Conservation (phyloP, 306 rosid species). For the Aeschynomene evenia region DNA sequence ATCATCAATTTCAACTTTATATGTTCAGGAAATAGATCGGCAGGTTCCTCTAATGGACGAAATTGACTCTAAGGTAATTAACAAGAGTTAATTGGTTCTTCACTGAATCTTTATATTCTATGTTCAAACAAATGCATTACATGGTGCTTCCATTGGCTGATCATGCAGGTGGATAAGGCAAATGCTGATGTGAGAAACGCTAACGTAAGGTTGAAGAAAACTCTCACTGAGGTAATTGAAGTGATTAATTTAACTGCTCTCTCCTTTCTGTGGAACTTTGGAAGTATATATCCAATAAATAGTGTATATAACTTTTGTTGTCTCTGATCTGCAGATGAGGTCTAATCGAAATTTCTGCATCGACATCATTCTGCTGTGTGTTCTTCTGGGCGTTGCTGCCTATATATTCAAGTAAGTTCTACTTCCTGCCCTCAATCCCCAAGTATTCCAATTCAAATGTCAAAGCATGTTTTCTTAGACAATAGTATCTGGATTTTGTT, state of each 20-base stretch:
- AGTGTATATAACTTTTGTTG: slow-evolving; percentile 31
- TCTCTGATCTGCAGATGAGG: slow-evolving; percentile 58
- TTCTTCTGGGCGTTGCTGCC: slow-evolving; percentile 69
- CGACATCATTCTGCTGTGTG: slow-evolving; percentile 70
- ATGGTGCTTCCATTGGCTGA: slow-evolving; percentile 14
- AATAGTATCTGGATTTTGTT: neutral
- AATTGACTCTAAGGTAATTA: slow-evolving; percentile 70
- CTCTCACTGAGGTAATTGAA: slow-evolving; percentile 61
- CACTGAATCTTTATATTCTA: neutral
- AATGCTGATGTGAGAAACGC: slow-evolving; percentile 61
- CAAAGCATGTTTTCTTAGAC: neutral
- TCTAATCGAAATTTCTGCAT: slow-evolving; percentile 86
- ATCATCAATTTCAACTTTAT: slow-evolving; percentile 20
- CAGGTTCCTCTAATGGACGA: slow-evolving; percentile 91
- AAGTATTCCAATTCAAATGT: slow-evolving; percentile 1
- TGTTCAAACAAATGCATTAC: slow-evolving; percentile 9
- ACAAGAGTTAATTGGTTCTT: too few relatives aligned
- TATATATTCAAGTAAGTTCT: slow-evolving; percentile 72
- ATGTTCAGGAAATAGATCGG: slow-evolving; percentile 76
- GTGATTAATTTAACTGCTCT: slow-evolving; percentile 6
- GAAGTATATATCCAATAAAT: slow-evolving; percentile 19
- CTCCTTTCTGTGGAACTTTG: neutral
- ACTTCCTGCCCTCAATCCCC: neutral
- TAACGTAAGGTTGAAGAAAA: slow-evolving; percentile 72
- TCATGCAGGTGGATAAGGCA: slow-evolving; percentile 66